These are phyloP conservation scores for Zangia roseola DNA, from an alignment of 768 basidiomycete genomes.

Conservation along the genomic window DNA sequence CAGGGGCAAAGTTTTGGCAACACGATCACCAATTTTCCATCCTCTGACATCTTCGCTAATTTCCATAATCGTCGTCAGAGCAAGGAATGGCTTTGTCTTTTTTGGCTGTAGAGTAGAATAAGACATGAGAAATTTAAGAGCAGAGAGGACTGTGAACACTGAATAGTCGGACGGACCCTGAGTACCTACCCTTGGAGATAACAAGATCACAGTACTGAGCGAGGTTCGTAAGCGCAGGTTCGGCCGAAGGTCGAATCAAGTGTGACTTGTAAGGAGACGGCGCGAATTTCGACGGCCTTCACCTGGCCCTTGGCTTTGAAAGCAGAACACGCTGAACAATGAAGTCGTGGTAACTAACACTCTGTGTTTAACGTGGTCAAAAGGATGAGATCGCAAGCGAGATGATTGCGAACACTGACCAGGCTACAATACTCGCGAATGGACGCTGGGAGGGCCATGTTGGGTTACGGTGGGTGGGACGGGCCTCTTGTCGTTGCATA, in stretches of 20 bases:
- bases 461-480: too few relatives aligned
- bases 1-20: constrained; percentile 52
- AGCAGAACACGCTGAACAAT: constrained; percentile 25
- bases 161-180: constrained; percentile 25
- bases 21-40: constrained; percentile 57
- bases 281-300: constrained; percentile 57
- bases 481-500: too few relatives aligned
- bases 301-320: constrained; percentile 36
- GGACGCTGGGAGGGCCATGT: constrained; percentile 14
- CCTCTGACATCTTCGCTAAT: constrained; percentile 38
- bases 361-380: constrained; percentile 12
- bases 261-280: constrained; percentile 50
- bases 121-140: too few relatives aligned
- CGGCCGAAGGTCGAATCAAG: too few relatives aligned
- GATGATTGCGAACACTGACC: not conserved
- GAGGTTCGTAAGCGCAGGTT: not conserved
- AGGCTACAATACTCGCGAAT: constrained; percentile 17
- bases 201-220: constrained; percentile 50
- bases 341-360: constrained; percentile 28
- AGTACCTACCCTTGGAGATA: constrained; percentile 41
- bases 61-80: constrained; percentile 54
- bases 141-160: constrained; percentile 28
- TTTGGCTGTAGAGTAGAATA: constrained; percentile 22
- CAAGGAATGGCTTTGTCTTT: constrained; percentile 30
- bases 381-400: not conserved